These are phyloP conservation scores for Colletotrichum sp. DNA, from an alignment of 2,329 filamentous ascomycete genomes.

Conservation along the genomic window DNA sequence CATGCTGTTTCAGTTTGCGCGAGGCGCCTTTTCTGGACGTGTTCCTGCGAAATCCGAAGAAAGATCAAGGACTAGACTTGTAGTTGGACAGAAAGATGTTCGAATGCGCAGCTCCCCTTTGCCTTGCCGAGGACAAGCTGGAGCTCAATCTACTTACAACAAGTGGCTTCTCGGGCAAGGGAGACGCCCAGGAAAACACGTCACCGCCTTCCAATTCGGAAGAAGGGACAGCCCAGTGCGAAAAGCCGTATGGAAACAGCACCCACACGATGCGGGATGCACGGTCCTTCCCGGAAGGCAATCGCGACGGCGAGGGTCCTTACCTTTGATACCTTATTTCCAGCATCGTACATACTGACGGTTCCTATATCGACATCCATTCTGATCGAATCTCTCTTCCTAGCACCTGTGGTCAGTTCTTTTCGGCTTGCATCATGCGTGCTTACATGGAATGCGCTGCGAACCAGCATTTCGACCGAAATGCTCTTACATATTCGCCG, in stretches of 20 bases:
- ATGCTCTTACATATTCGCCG: background rate
- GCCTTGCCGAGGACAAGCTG: background rate
- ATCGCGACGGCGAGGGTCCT: background rate
- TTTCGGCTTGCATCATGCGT: background rate
- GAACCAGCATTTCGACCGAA: background rate
- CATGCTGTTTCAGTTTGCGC: background rate
- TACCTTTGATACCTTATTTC: background rate
- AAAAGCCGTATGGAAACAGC: background rate
- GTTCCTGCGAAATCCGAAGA: background rate
- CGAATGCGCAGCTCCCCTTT: background rate
- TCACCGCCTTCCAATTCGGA: conserved; percentile 14
- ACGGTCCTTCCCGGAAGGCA: background rate
- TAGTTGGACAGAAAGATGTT: background rate
- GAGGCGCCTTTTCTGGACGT: background rate
- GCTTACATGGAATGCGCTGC: background rate
- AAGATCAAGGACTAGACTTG: background rate
- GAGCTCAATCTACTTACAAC: conserved; percentile 1
- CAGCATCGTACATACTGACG: background rate
- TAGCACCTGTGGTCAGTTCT: background rate
- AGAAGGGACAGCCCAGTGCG: background rate
- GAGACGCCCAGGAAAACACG: background rate
- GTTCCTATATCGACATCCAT: background rate
- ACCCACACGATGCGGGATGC: background rate
- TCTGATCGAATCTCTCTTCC: background rate
- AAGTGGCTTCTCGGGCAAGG: conserved; percentile 12